phyloP scores from a whole-genome alignment of 768 basidiomycete genomes.

The Boletus pseudo-olivaceus region DNA sequence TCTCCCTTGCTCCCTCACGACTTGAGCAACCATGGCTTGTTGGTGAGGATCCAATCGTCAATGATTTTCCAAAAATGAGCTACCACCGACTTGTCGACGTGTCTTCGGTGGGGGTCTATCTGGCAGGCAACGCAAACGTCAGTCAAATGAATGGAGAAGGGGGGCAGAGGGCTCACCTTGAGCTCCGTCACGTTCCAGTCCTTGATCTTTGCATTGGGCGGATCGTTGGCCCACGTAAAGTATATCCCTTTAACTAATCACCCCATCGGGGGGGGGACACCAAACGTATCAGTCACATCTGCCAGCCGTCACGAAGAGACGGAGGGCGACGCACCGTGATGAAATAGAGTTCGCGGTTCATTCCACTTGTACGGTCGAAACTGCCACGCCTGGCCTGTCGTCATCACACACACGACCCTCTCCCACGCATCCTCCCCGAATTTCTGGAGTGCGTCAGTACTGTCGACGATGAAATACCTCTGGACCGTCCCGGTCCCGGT shows the following conservation, averaged over 20 bases:
- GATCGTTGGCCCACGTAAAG: slow-evolving; percentile 92
- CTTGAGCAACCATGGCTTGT: slow-evolving; percentile 75
- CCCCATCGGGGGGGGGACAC: background rate
- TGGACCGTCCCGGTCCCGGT: slow-evolving; percentile 36
- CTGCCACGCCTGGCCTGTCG: slow-evolving; percentile 98
- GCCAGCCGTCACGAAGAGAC: background rate
- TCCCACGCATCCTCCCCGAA: slow-evolving; percentile 96
- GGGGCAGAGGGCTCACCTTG: slow-evolving; percentile 47
- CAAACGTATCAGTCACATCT: background rate
- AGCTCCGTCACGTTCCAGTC: slow-evolving; percentile 98
- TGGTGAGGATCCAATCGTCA: slow-evolving; percentile 76
- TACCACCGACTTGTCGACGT: slow-evolving; percentile 91
- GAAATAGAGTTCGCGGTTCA: slow-evolving; percentile 88
- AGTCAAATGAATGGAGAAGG: background rate
- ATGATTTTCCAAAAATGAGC: slow-evolving; percentile 95
- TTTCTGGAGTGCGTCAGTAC: slow-evolving; percentile 87
- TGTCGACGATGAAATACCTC: slow-evolving; percentile 86
- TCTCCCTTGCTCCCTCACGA: slow-evolving; percentile 22
- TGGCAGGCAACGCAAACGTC: slow-evolving; percentile 27
- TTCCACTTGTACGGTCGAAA: slow-evolving; percentile 97
- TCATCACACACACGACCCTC: slow-evolving; percentile 95
- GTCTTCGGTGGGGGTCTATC: slow-evolving; percentile 89
- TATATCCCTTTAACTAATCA: slow-evolving; percentile 87
- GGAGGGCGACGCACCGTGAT: slow-evolving; percentile 61
- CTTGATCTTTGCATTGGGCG: slow-evolving; percentile 81